Evolutionary conservation across 2,329 filamentous ascomycete species (phyloP).

Genomic region (Fusarium secorum): DNA sequence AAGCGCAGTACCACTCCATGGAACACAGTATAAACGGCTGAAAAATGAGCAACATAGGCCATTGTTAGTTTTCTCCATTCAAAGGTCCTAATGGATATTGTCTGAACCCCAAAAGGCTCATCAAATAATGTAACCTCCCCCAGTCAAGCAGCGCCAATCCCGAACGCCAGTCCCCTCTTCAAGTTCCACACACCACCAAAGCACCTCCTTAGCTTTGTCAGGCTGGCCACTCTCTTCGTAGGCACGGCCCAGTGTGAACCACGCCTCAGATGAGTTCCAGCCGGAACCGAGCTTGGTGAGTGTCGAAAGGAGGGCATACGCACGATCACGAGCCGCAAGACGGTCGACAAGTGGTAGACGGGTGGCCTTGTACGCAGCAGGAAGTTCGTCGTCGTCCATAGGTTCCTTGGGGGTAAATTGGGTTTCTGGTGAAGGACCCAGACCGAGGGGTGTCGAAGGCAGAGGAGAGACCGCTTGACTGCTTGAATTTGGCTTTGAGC

Average conservation of each 20-base stretch:
- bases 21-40: neutral
- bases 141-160: slow-evolving; percentile 76
- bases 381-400: slow-evolving; percentile 53
- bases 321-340: slow-evolving; percentile 88
- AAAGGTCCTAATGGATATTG: neutral
- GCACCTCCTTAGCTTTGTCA: slow-evolving; percentile 87
- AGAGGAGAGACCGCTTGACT: slow-evolving; percentile 40
- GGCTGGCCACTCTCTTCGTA: slow-evolving; percentile 87
- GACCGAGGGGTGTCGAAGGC: slow-evolving; percentile 57
- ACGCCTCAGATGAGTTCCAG: slow-evolving; percentile 94
- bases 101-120: neutral
- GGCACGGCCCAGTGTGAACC: slow-evolving; percentile 86
- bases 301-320: slow-evolving; percentile 81
- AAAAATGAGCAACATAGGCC: neutral
- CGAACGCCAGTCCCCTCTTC: slow-evolving; percentile 85
- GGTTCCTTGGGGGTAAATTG: slow-evolving; percentile 13
- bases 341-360: slow-evolving; percentile 78
- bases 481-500: neutral
- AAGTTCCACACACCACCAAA: slow-evolving; percentile 98
- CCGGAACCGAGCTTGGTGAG: slow-evolving; percentile 85
- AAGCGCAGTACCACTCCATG: neutral
- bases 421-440: slow-evolving; percentile 46
- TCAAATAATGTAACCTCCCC: slow-evolving; percentile 68
- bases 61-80: slow-evolving; percentile 5
- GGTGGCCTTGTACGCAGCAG: slow-evolving; percentile 62